Percentiles rank a stretch among this genome's conserved stretches.
phyloP scores from a whole-genome alignment of 495 filamentous ascomycete genomes.

The Aeminium ludgeri region DNA sequence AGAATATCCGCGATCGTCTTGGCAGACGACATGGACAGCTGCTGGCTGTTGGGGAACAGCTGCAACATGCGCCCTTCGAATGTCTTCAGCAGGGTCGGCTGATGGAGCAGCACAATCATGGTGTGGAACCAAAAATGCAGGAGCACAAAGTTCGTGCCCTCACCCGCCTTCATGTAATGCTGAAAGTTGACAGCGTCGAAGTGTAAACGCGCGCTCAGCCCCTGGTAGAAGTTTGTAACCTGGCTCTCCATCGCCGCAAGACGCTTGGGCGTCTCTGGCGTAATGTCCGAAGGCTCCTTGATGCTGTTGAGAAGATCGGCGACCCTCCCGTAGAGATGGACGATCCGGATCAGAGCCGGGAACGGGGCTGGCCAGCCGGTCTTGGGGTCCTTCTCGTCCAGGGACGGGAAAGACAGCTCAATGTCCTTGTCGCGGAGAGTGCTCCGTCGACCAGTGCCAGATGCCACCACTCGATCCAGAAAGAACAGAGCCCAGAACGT shows the following conservation, averaged over 20 bases:
- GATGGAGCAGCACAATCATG: slow-evolving; percentile 66
- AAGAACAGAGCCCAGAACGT: slow-evolving; percentile 80
- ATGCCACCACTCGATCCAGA: slow-evolving; percentile 69
- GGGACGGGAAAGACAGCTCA: slow-evolving; percentile 55
- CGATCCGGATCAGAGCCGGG: slow-evolving; percentile 60
- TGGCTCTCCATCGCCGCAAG: slow-evolving; percentile 60
- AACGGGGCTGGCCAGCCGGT: slow-evolving; percentile 60
- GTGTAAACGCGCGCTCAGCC: slow-evolving; percentile 49
- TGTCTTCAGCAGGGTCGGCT: slow-evolving; percentile 60
- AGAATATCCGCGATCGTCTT: slow-evolving; percentile 80
- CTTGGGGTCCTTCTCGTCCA: slow-evolving; percentile 36
- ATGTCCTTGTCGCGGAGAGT: slow-evolving; percentile 69
- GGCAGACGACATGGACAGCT: slow-evolving; percentile 72
- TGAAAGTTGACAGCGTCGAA: slow-evolving; percentile 69
- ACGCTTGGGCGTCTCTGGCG: slow-evolving; percentile 48
- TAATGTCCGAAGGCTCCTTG: slow-evolving; percentile 55
- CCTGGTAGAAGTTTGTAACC: slow-evolving; percentile 62
- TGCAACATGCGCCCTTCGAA: slow-evolving; percentile 54
- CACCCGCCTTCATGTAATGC: slow-evolving; percentile 55
- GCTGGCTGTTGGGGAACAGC: slow-evolving; percentile 57
- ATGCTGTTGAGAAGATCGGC: slow-evolving; percentile 75
- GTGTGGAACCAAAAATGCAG: slow-evolving; percentile 86
- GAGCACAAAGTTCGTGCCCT: slow-evolving; percentile 72
- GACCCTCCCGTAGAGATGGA: slow-evolving; percentile 66
- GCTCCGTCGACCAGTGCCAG: slow-evolving; percentile 62